Percentiles rank a stretch among this genome's conserved stretches.
phyloP scores from a whole-genome alignment of 2,329 filamentous ascomycete genomes.

The Stagonosporopsis rhizophila region DNA sequence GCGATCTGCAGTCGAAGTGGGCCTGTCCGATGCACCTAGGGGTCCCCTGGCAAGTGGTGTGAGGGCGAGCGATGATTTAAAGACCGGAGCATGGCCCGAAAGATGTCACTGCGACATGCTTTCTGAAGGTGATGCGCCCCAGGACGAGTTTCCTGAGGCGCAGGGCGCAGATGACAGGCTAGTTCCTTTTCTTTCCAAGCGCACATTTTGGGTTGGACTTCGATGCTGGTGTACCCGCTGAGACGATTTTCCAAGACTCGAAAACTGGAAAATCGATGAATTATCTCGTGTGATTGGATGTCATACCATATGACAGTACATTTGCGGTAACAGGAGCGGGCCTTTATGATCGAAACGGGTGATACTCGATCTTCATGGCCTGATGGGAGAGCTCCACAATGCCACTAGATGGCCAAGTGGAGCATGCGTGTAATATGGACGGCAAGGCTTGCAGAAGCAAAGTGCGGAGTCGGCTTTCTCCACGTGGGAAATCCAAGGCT shows the following conservation, averaged over 20 bases:
- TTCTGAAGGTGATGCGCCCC: background rate
- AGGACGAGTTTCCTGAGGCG: background rate
- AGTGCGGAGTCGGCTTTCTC: background rate
- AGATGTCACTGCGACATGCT: background rate
- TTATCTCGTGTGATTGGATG: slow-evolving; percentile 6
- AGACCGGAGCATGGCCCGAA: slow-evolving; percentile 6
- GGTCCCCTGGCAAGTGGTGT: slow-evolving; percentile 6
- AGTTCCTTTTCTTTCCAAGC: slow-evolving; percentile 8
- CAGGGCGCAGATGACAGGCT: background rate
- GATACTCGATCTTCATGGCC: background rate
- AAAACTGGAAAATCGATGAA: background rate
- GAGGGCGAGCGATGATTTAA: slow-evolving; percentile 11
- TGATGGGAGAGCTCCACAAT: background rate
- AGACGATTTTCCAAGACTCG: background rate
- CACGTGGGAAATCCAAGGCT: slow-evolving; percentile 10
- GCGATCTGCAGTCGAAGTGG: background rate
- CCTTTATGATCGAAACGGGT: background rate
- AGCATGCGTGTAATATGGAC: background rate
- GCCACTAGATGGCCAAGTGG: background rate
- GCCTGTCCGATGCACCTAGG: slow-evolving; percentile 1
- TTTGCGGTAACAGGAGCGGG: slow-evolving; percentile 4
- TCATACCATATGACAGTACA: background rate
- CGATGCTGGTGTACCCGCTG: background rate
- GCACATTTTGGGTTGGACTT: background rate
- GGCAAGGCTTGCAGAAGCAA: slow-evolving; percentile 16